phyloP scores from a whole-genome alignment of 164 flowering plant genomes.

The Warburgia ugandensis region DNA sequence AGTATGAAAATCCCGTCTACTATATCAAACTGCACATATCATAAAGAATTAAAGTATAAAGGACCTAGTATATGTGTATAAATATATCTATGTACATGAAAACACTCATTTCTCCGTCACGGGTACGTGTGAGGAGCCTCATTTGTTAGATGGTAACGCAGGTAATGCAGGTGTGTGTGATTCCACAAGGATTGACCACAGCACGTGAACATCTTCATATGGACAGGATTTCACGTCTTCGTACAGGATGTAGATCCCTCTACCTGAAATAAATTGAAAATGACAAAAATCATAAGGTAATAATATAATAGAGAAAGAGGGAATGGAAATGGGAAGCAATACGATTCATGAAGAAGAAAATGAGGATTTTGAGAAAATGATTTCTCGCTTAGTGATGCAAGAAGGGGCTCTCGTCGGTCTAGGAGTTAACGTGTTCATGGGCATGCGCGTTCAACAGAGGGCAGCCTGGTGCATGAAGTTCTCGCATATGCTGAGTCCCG shows the following conservation, averaged over 20 bases:
- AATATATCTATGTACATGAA: slow-evolving; percentile 13
- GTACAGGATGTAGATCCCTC: slow-evolving; percentile 90
- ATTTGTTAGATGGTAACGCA: slow-evolving; percentile 34
- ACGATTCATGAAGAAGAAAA: slow-evolving; percentile 2
- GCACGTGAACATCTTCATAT: slow-evolving; percentile 87
- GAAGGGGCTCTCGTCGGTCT: no score
- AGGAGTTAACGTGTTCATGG: no score
- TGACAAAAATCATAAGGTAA: not conserved
- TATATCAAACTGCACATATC: not conserved
- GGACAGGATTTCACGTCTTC: slow-evolving; percentile 96
- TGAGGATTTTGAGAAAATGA: slow-evolving; percentile 2
- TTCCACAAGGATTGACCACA: slow-evolving; percentile 95
- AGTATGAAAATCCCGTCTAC: not conserved
- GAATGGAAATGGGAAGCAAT: not conserved
- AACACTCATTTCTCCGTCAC: not conserved
- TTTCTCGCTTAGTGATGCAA: no score
- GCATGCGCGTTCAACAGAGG: no score
- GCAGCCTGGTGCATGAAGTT: no score
- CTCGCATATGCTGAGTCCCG: no score
- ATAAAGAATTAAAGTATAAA: not conserved
- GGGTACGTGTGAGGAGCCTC: slow-evolving; percentile 7
- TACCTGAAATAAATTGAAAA: slow-evolving; percentile 41
- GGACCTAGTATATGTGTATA: not conserved
- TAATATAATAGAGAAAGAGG: not conserved
- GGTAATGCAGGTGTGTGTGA: slow-evolving; percentile 51